Conservation (phyloP, 2,329 filamentous ascomycete species). For the Hymenoscyphus scutula region DNA sequence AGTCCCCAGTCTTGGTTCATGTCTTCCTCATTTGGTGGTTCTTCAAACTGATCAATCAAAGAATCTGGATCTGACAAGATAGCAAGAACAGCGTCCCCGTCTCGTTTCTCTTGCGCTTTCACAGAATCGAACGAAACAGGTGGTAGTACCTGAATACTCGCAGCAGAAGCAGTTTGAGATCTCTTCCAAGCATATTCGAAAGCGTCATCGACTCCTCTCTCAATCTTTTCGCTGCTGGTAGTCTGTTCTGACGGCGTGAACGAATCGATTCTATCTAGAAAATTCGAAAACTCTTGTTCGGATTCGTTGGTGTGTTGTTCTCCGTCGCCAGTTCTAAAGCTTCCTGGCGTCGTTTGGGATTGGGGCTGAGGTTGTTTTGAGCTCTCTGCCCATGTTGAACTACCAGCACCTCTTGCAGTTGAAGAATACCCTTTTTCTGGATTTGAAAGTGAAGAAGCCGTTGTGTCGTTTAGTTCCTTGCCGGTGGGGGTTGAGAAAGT, state of each 20-base stretch:
- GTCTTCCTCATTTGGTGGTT: slow-evolving; percentile 28
- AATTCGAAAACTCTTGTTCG: slow-evolving; percentile 34
- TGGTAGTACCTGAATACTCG: neutral
- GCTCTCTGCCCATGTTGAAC: slow-evolving; percentile 25
- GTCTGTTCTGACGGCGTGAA: slow-evolving; percentile 26
- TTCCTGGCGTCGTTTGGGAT: slow-evolving; percentile 8
- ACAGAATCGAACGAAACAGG: slow-evolving; percentile 18
- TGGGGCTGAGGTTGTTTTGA: slow-evolving; percentile 21
- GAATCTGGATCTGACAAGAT: slow-evolving; percentile 38
- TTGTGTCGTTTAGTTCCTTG: slow-evolving; percentile 26
- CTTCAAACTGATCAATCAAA: slow-evolving; percentile 26
- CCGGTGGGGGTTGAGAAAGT: slow-evolving; percentile 30
- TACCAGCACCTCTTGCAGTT: slow-evolving; percentile 15
- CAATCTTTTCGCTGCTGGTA: neutral
- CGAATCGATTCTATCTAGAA: slow-evolving; percentile 31
- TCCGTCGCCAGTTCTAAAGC: slow-evolving; percentile 25
- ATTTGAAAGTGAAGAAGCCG: slow-evolving; percentile 26
- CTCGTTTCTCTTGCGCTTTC: slow-evolving; percentile 31
- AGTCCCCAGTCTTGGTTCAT: slow-evolving; percentile 33
- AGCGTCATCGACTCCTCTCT: slow-evolving; percentile 6
- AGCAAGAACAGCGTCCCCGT: slow-evolving; percentile 43
- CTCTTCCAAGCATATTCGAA: slow-evolving; percentile 26
- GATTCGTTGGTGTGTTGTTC: slow-evolving; percentile 27
- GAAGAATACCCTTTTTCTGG: slow-evolving; percentile 28
- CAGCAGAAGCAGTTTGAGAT: slow-evolving; percentile 14